Percentiles rank a stretch among this genome's conserved stretches.
phyloP scores from a whole-genome alignment of 345 rosid genomes.

The Turritis glabra region DNA sequence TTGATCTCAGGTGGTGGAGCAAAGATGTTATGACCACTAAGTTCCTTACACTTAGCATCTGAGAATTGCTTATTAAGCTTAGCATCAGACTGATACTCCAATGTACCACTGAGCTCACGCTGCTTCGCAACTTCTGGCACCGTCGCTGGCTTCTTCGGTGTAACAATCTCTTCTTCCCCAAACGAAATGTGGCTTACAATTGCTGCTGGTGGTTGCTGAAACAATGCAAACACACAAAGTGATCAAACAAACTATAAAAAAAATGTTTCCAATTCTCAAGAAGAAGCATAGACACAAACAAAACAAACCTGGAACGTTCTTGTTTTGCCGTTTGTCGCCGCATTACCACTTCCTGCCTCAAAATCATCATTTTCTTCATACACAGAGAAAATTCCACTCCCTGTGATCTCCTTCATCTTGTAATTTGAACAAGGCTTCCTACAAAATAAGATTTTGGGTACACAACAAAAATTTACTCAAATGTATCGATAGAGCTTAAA shows the following conservation, averaged over 20 bases:
- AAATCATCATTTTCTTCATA: slow-evolving; percentile 55
- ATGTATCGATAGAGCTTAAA: not conserved
- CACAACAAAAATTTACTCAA: not conserved
- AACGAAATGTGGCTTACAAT: slow-evolving; percentile 86
- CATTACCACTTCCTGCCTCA: slow-evolving; percentile 54
- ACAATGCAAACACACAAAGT: not conserved
- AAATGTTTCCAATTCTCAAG: not conserved
- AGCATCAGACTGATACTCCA: slow-evolving; percentile 58
- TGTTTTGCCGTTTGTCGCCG: slow-evolving; percentile 49
- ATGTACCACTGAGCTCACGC: slow-evolving; percentile 84
- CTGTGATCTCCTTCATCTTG: slow-evolving; percentile 93
- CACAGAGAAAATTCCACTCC: slow-evolving; percentile 82
- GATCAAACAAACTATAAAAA: not conserved
- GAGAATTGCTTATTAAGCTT: slow-evolving; percentile 79
- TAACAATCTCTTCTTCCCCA: slow-evolving; percentile 68
- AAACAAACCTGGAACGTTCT: slow-evolving; percentile 79
- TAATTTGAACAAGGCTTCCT: slow-evolving; percentile 95
- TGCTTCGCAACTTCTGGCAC: slow-evolving; percentile 91
- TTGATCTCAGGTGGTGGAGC: slow-evolving; percentile 96
- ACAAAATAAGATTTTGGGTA: not conserved
- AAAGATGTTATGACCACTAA: slow-evolving; percentile 91
- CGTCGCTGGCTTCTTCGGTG: slow-evolving; percentile 71
- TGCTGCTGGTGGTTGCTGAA: slow-evolving; percentile 82
- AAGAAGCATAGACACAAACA: not conserved
- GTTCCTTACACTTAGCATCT: slow-evolving; percentile 84